Conservation (phyloP, 2,329 filamentous ascomycete species). For the Pseudogymnoascus pannorum region DNA sequence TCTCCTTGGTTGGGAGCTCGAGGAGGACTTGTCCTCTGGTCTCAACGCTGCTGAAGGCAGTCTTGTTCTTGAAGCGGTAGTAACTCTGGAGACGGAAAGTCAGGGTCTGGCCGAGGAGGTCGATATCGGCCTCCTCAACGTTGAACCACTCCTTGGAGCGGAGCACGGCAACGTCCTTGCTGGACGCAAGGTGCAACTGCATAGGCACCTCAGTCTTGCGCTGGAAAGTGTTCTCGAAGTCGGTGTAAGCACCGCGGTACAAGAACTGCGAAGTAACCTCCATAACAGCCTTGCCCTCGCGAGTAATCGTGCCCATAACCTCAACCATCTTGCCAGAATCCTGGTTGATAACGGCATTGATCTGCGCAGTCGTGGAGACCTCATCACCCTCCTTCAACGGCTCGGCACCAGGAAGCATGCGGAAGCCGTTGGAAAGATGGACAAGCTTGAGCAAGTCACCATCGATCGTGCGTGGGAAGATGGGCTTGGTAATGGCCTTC, state of each 20-base stretch:
- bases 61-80: constrained; percentile 90
- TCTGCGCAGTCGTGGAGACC: constrained; percentile 84
- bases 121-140: constrained; percentile 73
- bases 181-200: constrained; percentile 79
- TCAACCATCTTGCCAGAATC: constrained; percentile 99
- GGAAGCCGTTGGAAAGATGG: constrained; percentile 94
- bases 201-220: constrained; percentile 93
- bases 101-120: constrained; percentile 85
- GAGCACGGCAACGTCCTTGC: constrained; percentile 87
- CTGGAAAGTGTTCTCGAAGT: constrained; percentile 98
- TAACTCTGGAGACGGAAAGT: constrained; percentile 93
- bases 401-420: constrained; percentile 93
- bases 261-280: constrained; percentile 98
- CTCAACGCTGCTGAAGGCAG: constrained; percentile 82
- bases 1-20: constrained; percentile 91
- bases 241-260: constrained; percentile 86
- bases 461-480: constrained; percentile 94
- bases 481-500: constrained; percentile 99
- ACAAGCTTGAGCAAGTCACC: constrained; percentile 94
- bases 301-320: constrained; percentile 92
- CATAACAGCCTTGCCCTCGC: constrained; percentile 82
- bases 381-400: constrained; percentile 93
- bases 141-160: constrained; percentile 98
- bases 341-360: constrained; percentile 97
- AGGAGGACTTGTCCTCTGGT: constrained; percentile 88